These are phyloP conservation scores for Gossypium gossypioides DNA, from an alignment of 441 rosid genomes.

Conservation along the genomic window DNA sequence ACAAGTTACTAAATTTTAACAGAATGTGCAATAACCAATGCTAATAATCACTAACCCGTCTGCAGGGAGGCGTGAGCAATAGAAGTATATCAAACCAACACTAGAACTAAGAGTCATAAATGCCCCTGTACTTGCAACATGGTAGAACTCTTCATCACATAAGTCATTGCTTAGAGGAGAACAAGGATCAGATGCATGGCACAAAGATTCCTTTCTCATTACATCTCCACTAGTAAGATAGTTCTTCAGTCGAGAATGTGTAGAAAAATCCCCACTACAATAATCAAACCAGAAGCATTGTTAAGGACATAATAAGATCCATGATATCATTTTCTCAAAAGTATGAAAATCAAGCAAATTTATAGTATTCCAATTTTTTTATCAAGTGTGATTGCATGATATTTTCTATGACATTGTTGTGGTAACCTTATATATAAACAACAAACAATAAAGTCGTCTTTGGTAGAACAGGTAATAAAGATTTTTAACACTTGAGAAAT, in stretches of 20 bases:
- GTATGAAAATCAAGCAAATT: not conserved
- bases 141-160: slow-evolving; percentile 27
- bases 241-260: slow-evolving; percentile 39
- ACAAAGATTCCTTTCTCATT: slow-evolving; percentile 66
- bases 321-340: not conserved
- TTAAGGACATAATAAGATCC: not conserved
- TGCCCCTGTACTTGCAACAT: slow-evolving; percentile 59
- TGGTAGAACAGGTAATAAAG: not conserved
- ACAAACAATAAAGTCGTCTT: not conserved
- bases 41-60: slow-evolving; percentile 53
- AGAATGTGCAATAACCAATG: not conserved
- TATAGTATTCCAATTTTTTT: not conserved
- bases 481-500: not conserved
- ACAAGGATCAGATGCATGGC: slow-evolving; percentile 54
- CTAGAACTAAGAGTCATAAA: slow-evolving; percentile 54
- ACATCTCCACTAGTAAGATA: slow-evolving; percentile 58
- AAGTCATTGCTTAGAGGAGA: slow-evolving; percentile 32
- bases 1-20: not conserved
- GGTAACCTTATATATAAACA: not conserved
- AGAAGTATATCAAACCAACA: slow-evolving; percentile 53
- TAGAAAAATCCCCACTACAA: slow-evolving; percentile 44
- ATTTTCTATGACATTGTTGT: not conserved
- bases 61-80: slow-evolving; percentile 83
- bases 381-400: not conserved
- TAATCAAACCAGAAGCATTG: slow-evolving; percentile 4